Conservation (phyloP, 148 eudicot species). For the Fallopia convolvulus region DNA sequence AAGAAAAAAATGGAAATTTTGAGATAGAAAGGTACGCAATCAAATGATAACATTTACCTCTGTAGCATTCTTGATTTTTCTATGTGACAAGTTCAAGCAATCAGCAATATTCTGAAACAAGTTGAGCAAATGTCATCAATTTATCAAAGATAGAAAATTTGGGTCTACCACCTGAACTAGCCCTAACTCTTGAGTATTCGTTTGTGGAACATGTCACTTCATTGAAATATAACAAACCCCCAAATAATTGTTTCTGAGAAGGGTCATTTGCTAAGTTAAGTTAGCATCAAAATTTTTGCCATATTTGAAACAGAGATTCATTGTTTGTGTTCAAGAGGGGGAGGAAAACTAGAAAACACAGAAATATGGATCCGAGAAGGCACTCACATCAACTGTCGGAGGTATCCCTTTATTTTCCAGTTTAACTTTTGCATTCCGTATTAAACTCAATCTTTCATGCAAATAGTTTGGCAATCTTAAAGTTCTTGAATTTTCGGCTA, state of each 20-base stretch:
- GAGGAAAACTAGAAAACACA: background rate
- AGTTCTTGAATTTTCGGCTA: slow-evolving; percentile 74
- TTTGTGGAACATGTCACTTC: background rate
- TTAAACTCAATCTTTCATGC: slow-evolving; percentile 78
- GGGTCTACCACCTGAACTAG: background rate
- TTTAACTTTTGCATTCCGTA: slow-evolving; percentile 65
- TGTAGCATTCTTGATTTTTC: slow-evolving; percentile 88
- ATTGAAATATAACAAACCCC: background rate
- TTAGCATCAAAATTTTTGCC: background rate
- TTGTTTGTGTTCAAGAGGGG: background rate
- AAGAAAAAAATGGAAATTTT: background rate
- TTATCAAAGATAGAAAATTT: background rate
- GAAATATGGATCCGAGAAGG: background rate
- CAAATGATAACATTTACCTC: slow-evolving; percentile 38
- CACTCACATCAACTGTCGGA: slow-evolving; percentile 78
- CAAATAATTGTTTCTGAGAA: background rate
- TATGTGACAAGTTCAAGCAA: slow-evolving; percentile 68
- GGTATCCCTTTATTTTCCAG: slow-evolving; percentile 72
- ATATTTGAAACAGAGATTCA: background rate
- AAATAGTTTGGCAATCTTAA: slow-evolving; percentile 74
- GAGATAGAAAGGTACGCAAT: background rate
- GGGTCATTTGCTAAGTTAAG: background rate
- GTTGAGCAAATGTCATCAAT: background rate
- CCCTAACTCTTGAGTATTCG: background rate
- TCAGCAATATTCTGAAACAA: slow-evolving; percentile 70